phyloP scores from a whole-genome alignment of 2,329 filamentous ascomycete genomes.

The Claviceps sp. region DNA sequence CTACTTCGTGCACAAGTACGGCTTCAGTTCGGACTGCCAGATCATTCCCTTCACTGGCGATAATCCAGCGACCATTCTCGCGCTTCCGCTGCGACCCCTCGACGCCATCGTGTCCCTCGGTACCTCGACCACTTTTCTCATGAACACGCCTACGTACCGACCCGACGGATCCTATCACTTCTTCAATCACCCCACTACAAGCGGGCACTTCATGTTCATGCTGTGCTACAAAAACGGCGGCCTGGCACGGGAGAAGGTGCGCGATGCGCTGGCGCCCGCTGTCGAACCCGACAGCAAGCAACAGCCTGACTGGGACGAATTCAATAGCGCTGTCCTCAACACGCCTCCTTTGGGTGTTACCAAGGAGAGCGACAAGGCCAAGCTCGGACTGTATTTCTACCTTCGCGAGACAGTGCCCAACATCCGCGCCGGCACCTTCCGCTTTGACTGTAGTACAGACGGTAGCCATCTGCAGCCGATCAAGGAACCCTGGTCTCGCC shows the following conservation, averaged over 20 bases:
- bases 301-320: constrained; percentile 55
- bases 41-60: constrained; percentile 87
- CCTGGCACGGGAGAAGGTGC: constrained; percentile 77
- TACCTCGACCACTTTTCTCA: constrained; percentile 92
- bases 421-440: constrained; percentile 73
- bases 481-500: constrained; percentile 27
- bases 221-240: constrained; percentile 98
- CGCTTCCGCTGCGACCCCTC: constrained; percentile 70
- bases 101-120: constrained; percentile 93
- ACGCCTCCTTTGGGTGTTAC: constrained; percentile 56
- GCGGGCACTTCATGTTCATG: constrained; percentile 98
- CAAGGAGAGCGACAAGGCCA: constrained; percentile 45
- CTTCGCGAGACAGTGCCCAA: constrained; percentile 94
- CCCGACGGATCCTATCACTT: constrained; percentile 90
- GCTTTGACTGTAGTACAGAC: constrained; percentile 51
- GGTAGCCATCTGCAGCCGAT: constrained; percentile 34
- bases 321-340: constrained; percentile 59
- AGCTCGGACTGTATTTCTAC: constrained; percentile 88
- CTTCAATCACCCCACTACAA: constrained; percentile 91
- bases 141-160: constrained; percentile 86
- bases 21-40: constrained; percentile 61
- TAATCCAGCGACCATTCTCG: constrained; percentile 89
- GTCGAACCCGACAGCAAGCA: constrained; percentile 9
- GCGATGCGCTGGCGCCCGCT: constrained; percentile 64
- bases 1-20: constrained; percentile 71